phyloP scores from a whole-genome alignment of 2,329 filamentous ascomycete genomes.

The Penicillium sp. region DNA sequence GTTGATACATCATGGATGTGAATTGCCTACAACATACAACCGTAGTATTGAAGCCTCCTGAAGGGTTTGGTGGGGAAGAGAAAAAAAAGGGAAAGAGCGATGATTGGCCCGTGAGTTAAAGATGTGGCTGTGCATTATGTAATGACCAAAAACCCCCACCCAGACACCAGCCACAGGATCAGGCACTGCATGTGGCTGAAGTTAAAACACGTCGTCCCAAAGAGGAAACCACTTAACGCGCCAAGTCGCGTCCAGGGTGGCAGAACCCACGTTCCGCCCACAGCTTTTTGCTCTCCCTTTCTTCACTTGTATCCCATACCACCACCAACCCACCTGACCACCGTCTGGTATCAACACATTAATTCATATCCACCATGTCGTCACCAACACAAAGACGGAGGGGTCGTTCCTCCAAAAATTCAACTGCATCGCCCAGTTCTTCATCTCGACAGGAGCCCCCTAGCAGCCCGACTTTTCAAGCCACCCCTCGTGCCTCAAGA shows the following conservation, averaged over 20 bases:
- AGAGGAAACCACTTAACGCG: slow-evolving; percentile 38
- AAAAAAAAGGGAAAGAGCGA: slow-evolving; percentile 8
- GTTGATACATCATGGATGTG: not conserved
- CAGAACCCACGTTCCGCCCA: slow-evolving; percentile 25
- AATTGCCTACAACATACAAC: not conserved
- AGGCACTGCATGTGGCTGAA: slow-evolving; percentile 4
- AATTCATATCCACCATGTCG: slow-evolving; percentile 39
- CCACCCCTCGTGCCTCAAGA: slow-evolving; percentile 50
- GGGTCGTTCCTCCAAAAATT: slow-evolving; percentile 42
- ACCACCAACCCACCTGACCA: slow-evolving; percentile 19
- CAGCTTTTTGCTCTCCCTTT: slow-evolving; percentile 29
- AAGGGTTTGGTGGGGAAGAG: not conserved
- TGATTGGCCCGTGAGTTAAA: slow-evolving; percentile 11
- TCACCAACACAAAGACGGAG: slow-evolving; percentile 45
- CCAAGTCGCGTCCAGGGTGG: slow-evolving; percentile 22
- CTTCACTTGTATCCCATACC: slow-evolving; percentile 16
- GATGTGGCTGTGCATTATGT: slow-evolving; percentile 13
- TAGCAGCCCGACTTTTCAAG: slow-evolving; percentile 38
- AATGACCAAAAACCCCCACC: not conserved
- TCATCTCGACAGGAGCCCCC: slow-evolving; percentile 34
- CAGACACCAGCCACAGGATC: not conserved
- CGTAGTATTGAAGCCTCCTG: not conserved
- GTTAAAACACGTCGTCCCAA: slow-evolving; percentile 24
- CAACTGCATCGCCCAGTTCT: slow-evolving; percentile 41
- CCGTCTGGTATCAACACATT: slow-evolving; percentile 16